phyloP scores from a whole-genome alignment of 2,329 filamentous ascomycete genomes.

The Ascosphaera apis region DNA sequence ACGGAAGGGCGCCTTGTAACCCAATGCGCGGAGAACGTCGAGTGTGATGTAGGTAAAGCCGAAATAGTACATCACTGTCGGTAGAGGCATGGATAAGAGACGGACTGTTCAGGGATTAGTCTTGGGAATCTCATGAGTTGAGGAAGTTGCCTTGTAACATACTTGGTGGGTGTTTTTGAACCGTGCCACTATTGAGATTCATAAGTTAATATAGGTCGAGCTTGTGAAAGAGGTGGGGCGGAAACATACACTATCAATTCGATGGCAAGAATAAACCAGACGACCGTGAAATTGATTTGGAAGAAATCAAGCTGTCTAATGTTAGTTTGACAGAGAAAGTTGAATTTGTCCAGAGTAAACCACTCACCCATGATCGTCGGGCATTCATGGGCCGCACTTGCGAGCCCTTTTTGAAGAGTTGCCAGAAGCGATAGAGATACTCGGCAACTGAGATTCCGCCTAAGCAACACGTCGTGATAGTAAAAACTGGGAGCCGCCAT shows the following conservation, averaged over 20 bases:
- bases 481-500: conserved; percentile 14
- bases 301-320: conserved; percentile 20
- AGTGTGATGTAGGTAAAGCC: conserved; percentile 19
- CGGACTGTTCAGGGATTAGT: conserved; percentile 11
- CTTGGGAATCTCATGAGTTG: conserved; percentile 2
- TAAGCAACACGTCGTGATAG: conserved; percentile 18
- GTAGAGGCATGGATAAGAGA: conserved; percentile 21
- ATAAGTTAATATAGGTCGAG: not conserved
- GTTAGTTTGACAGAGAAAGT: conserved; percentile 2
- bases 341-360: not conserved
- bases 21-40: conserved; percentile 18
- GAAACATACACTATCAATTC: conserved; percentile 19
- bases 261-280: conserved; percentile 21
- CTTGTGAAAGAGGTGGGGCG: not conserved
- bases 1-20: conserved; percentile 32
- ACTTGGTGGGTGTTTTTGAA: conserved; percentile 19
- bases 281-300: conserved; percentile 23
- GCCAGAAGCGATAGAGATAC: conserved; percentile 20
- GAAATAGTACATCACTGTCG: conserved; percentile 24
- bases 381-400: conserved; percentile 18
- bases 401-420: conserved; percentile 16
- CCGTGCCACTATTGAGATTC: conserved; percentile 14
- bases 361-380: conserved; percentile 18
- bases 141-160: conserved; percentile 6
- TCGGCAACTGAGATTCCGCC: conserved; percentile 21